phyloP scores from a whole-genome alignment of 768 basidiomycete genomes.

The Austroboletus eburneus region DNA sequence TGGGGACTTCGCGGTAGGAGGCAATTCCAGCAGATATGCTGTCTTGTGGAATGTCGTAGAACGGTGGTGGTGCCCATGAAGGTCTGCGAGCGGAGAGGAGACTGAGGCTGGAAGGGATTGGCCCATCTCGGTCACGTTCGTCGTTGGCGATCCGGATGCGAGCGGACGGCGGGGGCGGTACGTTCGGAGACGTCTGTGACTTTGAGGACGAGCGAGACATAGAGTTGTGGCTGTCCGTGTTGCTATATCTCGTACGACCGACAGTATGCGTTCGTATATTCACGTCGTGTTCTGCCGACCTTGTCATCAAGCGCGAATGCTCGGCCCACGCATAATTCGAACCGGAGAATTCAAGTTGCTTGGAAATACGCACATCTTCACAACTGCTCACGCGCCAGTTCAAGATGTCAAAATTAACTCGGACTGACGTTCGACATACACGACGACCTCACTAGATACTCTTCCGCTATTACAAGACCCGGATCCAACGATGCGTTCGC shows the following conservation, averaged over 20 bases:
- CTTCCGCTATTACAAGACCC: slow-evolving; percentile 60
- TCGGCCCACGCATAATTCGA: slow-evolving; percentile 49
- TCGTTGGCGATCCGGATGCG: slow-evolving; percentile 22
- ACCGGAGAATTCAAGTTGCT: slow-evolving; percentile 39
- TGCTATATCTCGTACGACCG: no score
- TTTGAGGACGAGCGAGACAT: slow-evolving; percentile 28
- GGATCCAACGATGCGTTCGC: slow-evolving; percentile 68
- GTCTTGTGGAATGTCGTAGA: slow-evolving; percentile 27
- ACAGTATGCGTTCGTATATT: slow-evolving; percentile 5
- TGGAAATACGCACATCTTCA: background rate
- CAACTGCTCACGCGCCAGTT: background rate
- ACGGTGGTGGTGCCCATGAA: slow-evolving; percentile 31
- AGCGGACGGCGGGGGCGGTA: slow-evolving; percentile 10
- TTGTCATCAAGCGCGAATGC: slow-evolving; percentile 11
- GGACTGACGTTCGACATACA: slow-evolving; percentile 53
- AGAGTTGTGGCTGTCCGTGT: no score
- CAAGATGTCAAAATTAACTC: slow-evolving; percentile 51
- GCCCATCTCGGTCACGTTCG: slow-evolving; percentile 23
- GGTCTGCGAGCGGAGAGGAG: slow-evolving; percentile 32
- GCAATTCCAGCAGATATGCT: slow-evolving; percentile 14
- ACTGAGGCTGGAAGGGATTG: slow-evolving; percentile 27
- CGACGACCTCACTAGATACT: slow-evolving; percentile 65
- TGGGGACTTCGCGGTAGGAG: slow-evolving; percentile 30
- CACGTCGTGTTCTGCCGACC: slow-evolving; percentile 10
- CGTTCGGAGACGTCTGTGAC: slow-evolving; percentile 13